Evolutionary conservation across 1,284 basidiomycete genomes (phyloP), one percentile per base, ranked within the genome.

Genomic region (Sanghuangporus sanghuang): DNA sequence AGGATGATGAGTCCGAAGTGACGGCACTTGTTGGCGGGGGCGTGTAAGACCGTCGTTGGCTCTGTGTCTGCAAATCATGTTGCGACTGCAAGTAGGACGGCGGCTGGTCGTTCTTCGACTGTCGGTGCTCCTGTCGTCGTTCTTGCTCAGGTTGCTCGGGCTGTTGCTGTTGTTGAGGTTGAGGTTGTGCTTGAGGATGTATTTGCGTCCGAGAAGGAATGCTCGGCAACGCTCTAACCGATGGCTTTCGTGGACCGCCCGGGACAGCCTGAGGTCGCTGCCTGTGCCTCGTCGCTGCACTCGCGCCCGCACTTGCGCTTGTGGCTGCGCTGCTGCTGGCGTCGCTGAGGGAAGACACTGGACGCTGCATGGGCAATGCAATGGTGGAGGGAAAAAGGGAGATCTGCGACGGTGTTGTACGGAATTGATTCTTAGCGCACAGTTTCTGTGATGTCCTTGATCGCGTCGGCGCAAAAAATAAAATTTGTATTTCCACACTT

Each of bases 11-110:
- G 38, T 53, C 48, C 7, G 62, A 64, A 5, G 50, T 57, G 35
- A 58, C 18, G n/a, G 48, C 55, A 18, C 55, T 59, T 5, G 49
- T 35, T 16, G 62, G 57, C n/a, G 57, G 57, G 12, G 40, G 50
- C 6, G 49, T 40, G 35, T 53, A 55, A 12, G 57, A 54, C 16
- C 40, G 56, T 12, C 36, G 42, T 8, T 42, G 56, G 14, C 21
- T 27, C 12, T n/a, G 39, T 18, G 61, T 11, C 23, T 57, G 61
- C 7, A 21, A 36, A 27, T 64, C 62, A 42, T 53, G 38, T n/a
- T 64, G 62, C 1, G 49, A 46, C 36, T 59, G 62, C 48, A 54
- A 27, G 50, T 64, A 64, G 2, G 62, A 59, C 16, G 62, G 62
- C 11, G 62, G 62, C 27, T 27, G 35, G 16, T 54, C 57, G 16